A percentile compares a stretch with the other conserved stretches of the same genome.
Conservation (phyloP, 2,329 filamentous ascomycete species). For the Pseudopithomyces maydicus region DNA sequence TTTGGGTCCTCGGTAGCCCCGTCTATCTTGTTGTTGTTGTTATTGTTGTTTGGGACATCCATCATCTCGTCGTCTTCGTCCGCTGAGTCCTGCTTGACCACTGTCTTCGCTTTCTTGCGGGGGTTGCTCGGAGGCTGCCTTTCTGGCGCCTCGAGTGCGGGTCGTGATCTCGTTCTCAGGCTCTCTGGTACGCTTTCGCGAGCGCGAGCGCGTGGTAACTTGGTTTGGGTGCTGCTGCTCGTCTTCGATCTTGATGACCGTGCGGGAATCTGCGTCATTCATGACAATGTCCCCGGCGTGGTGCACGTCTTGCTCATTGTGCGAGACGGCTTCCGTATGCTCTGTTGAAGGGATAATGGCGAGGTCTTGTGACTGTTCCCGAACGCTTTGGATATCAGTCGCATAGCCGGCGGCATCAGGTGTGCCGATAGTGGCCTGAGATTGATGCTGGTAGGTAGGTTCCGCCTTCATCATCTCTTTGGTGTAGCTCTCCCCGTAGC, state of each 20-base stretch:
- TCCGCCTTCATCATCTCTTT: not conserved
- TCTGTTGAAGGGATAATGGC: too few relatives aligned
- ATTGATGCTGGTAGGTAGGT: not conserved
- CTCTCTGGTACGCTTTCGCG: not conserved
- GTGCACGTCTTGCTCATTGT: too few relatives aligned
- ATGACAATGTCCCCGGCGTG: too few relatives aligned
- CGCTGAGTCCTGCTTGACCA: not conserved
- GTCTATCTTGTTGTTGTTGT: too few relatives aligned
- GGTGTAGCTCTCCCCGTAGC: not conserved
- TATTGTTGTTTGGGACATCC: not conserved
- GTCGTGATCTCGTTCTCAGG: not conserved
- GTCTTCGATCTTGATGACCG: not conserved
- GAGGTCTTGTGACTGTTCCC: too few relatives aligned
- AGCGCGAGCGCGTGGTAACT: too few relatives aligned
- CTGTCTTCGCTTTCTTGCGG: not conserved
- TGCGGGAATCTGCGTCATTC: not conserved
- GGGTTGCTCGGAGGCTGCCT: too few relatives aligned
- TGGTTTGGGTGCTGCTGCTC: not conserved
- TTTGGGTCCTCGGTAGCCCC: not conserved
- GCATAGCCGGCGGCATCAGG: not conserved
- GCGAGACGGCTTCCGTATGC: too few relatives aligned
- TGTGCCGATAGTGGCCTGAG: not conserved
- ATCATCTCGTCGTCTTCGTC: not conserved
- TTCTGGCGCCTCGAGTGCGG: too few relatives aligned
- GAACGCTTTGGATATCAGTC: too few relatives aligned